Evolutionary conservation across 495 filamentous ascomycete species (phyloP).

Genomic region (Corynascus novoguineensis): DNA sequence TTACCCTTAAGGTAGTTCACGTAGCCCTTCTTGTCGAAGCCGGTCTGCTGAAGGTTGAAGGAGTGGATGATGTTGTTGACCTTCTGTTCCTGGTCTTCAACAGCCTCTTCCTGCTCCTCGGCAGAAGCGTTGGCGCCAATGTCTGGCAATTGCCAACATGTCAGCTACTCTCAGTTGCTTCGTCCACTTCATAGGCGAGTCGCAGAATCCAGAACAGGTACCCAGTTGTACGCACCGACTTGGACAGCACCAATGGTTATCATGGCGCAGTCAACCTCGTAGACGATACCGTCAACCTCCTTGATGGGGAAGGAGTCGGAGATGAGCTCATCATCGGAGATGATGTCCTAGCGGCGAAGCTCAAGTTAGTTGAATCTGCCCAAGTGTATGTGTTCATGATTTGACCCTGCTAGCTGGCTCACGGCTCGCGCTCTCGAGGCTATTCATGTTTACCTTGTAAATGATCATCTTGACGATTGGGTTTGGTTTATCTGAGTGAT

Average conservation of each 20-base stretch:
- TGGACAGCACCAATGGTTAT: constrained; percentile 67
- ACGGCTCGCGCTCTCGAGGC: background rate
- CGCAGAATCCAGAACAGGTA: background rate
- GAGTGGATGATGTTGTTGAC: constrained; percentile 94
- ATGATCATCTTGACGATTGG: constrained; percentile 74
- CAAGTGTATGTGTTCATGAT: background rate
- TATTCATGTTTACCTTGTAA: constrained; percentile 65
- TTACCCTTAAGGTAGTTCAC: constrained; percentile 74
- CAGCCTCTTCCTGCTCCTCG: constrained; percentile 71
- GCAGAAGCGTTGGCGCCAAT: constrained; percentile 96
- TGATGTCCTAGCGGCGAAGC: constrained; percentile 59
- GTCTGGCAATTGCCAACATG: constrained; percentile 51
- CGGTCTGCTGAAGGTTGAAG: constrained; percentile 76
- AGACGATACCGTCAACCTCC: constrained; percentile 68
- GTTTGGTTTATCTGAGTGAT: constrained; percentile 1
- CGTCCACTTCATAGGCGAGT: background rate
- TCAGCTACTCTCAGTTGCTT: constrained; percentile 4
- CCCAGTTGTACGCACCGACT: constrained; percentile 53
- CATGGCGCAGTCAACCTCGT: constrained; percentile 86
- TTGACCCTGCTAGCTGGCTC: too few species aligned
- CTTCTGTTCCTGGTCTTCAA: constrained; percentile 62
- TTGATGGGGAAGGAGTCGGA: constrained; percentile 83
- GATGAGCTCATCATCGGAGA: constrained; percentile 91
- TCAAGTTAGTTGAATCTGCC: constrained; percentile 15
- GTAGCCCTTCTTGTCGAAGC: constrained; percentile 81